Percentiles rank a stretch among this genome's conserved stretches.
Evolutionary conservation across 225 moss, liverwort and hornwort genomes (phyloP).

Genomic region (Ulota crispa): DNA sequence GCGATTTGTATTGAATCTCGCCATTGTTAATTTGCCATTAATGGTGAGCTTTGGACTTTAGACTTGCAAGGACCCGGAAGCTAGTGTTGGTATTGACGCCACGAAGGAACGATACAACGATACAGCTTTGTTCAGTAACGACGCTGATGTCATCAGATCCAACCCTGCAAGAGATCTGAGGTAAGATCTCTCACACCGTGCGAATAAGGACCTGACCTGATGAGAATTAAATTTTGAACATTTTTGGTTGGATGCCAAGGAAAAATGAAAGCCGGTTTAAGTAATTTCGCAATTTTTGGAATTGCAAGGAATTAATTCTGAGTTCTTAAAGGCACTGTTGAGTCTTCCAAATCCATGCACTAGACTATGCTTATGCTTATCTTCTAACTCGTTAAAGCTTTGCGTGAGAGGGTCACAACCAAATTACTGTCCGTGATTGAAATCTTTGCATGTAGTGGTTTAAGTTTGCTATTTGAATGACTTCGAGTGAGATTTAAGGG

Average conservation of each 20-base stretch:
- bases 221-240: background rate
- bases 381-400: background rate
- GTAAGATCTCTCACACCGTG: background rate
- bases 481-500: background rate
- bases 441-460: background rate
- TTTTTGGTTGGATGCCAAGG: background rate
- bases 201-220: background rate
- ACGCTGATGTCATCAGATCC: conserved; percentile 19
- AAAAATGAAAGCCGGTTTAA: background rate
- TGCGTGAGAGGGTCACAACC: background rate
- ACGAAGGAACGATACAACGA: conserved; percentile 9
- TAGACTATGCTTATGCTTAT: background rate
- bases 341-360: background rate
- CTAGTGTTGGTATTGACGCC: conserved; percentile 5
- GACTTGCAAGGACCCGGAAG: background rate
- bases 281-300: background rate
- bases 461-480: background rate
- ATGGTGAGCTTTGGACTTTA: conserved; percentile 14
- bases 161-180: conserved; percentile 19
- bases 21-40: background rate
- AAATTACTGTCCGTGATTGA: background rate
- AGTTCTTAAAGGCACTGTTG: background rate
- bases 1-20: background rate
- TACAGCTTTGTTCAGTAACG: conserved; percentile 32
- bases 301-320: background rate